Base-by-base conservation (phyloP, 148 eudicot genomes). In the Polygonum maritimum region DNA sequence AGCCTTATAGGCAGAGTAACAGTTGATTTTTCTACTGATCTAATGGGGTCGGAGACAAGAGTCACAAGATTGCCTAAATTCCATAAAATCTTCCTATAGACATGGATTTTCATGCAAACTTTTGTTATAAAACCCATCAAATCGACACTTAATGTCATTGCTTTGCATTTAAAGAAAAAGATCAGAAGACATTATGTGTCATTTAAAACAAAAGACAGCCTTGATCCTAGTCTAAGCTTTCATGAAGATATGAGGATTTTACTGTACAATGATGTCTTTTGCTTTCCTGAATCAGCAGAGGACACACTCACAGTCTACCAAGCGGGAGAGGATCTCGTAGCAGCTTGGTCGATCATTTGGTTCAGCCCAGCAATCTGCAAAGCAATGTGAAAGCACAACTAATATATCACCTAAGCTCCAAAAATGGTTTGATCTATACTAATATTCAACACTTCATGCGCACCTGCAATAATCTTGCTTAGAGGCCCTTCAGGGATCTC, bases 401-500 rank as follows among this genome's bases (percentile, higher is more conserved):
- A 41, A 39, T 6, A 0, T 44, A 5, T 44, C 47, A 8, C 47
- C 47, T 44, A 44, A 44, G 11, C 47, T 44, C 47, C 47, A 11
- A 69, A 69, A 14, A 63, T 63, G 3, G 69, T 63, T 63, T 63
- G 55, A 18, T 22, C 38, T 41, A 41, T 6, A 63, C 15, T 13
- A 22, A 4, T 21, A 63, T 63, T 22, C 16, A 63, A 26, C 11
- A 33, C 36, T 63, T 21, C 3, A 62, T 6, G 47, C 9, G 10
- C 9, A 44, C 47, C 47, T 44, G 47, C 57, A 79, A 95, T 95
- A 48, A 92, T 83, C 77, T 85, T 85, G 76, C 96, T 94, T 35
- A 95, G 76, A 51, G 99, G 97, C 58, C 99, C 97, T 83, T 95
- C 93, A 8, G 99, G 99, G 48, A 95, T 82, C 78, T 95, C 94